Base-by-base conservation (phyloP, 192 early-diverging fungal species). In the Bifiguratus adelaidae region DNA sequence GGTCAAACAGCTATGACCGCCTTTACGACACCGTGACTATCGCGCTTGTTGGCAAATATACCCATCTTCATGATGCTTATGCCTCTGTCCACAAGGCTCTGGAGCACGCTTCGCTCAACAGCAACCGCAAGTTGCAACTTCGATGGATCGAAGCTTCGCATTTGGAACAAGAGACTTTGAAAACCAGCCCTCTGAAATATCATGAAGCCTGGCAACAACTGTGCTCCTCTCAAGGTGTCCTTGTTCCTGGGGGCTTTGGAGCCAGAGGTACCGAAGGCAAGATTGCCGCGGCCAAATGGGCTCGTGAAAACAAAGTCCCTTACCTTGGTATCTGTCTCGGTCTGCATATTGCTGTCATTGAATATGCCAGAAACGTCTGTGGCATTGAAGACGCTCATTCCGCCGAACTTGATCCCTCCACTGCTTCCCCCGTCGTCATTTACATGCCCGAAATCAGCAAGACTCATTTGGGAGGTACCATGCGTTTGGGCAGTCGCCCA, bases 321-420 rank as follows among this genome's bases (percentile, higher is more conserved):
- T 99, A 91, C 67, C 84, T 99, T 24, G 96, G 95, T 41, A 92
- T 99, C 63, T 99, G 96, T 65, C 77, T 99, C 32, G 96, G 96
- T 50, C 69, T 99, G 53, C 96, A 99, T 51, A 78, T 97, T 20
- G 94, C 96, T 12, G 90, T 94, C 15, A 89, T 99, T 32, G 96
- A 99, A 59, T 96, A 94, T 75, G 90, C 92, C 7, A 83, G 96
- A 44, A 81, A 95, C 55, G 86, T 95, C 9, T 87, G 83, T 50
- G 87, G 80, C 23, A 70, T 97, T 52, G 29, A 60, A 26, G 74
- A 67, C 34, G 94, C 94, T 21, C 74, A 88, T 62, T 94, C 91
- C 8, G 81, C 78, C 46, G 96, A 99, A 66, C 71, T 97, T 48
- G 78, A 74, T 47, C 69, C 78, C 34, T 65, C 88, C 48, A 78